phyloP scores from a whole-genome alignment of 2,329 filamentous ascomycete species.

The Diaporthe destruens region DNA sequence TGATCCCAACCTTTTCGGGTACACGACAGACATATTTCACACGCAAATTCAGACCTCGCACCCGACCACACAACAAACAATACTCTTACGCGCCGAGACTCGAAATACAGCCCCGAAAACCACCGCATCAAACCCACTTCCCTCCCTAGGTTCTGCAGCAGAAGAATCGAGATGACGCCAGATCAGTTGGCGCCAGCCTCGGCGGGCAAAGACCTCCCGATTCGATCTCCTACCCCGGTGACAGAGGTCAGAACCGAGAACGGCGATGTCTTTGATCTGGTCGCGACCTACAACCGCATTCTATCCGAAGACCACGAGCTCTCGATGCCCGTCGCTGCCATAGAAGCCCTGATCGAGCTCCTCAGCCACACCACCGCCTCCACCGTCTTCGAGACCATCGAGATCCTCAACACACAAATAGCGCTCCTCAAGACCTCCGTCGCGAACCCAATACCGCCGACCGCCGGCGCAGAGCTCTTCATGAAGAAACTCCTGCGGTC shows the following conservation, averaged over 20 bases:
- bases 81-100: background rate
- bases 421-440: conserved; percentile 81
- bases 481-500: conserved; percentile 90
- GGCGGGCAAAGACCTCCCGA: conserved; percentile 36
- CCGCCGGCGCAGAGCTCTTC: conserved; percentile 95
- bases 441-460: conserved; percentile 90
- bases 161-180: conserved; percentile 36
- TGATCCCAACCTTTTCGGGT: conserved; percentile 4
- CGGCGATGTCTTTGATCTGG: conserved; percentile 59
- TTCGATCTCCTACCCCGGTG: conserved; percentile 33
- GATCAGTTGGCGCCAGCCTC: conserved; percentile 25
- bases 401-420: conserved; percentile 83
- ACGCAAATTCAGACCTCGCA: background rate
- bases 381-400: conserved; percentile 94
- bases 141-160: background rate
- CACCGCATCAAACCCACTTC: background rate
- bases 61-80: background rate
- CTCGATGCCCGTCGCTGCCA: conserved; percentile 88
- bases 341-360: conserved; percentile 78
- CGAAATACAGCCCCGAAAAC: too few relatives aligned
- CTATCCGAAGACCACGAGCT: conserved; percentile 80
- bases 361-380: conserved; percentile 83
- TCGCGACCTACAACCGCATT: conserved; percentile 66
- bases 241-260: conserved; percentile 39
- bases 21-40: background rate